Evolutionary conservation across 768 basidiomycete genomes (phyloP).

Genomic region (Russula griseocarnosa): DNA sequence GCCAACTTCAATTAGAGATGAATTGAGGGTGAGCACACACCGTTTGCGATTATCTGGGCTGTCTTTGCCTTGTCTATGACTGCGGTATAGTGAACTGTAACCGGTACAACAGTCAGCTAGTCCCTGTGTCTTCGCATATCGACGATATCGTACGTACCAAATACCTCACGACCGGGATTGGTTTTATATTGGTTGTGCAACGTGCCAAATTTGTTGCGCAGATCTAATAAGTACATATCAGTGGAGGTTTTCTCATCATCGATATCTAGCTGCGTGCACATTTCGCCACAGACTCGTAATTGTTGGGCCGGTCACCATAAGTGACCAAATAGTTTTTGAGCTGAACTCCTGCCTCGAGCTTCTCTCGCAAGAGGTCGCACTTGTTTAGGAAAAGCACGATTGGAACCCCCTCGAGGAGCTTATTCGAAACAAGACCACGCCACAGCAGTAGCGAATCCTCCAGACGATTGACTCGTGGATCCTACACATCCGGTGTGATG

Average conservation of each 20-base stretch:
- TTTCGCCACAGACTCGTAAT: conserved; percentile 69
- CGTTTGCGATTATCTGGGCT: conserved; percentile 65
- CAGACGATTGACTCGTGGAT: conserved; percentile 66
- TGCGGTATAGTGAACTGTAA: conserved; percentile 68
- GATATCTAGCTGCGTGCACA: conserved; percentile 43
- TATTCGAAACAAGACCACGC: conserved; percentile 69
- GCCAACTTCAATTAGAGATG: not conserved
- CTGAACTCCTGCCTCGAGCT: conserved; percentile 71
- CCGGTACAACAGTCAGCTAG: conserved; percentile 9
- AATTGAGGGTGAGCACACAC: conserved; percentile 39
- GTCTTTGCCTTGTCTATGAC: conserved; percentile 79
- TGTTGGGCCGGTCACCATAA: conserved; percentile 74
- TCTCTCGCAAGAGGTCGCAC: conserved; percentile 71
- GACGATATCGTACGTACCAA: conserved; percentile 55
- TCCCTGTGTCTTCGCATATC: not conserved
- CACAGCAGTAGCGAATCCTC: conserved; percentile 77
- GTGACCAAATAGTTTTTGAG: conserved; percentile 63
- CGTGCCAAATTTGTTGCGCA: conserved; percentile 66
- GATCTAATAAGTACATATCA: conserved; percentile 44
- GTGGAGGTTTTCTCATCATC: not conserved
- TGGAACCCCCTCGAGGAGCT: conserved; percentile 66
- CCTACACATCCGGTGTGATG: conserved; percentile 41
- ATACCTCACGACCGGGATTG: conserved; percentile 68
- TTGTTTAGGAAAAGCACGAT: conserved; percentile 83
- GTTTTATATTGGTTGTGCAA: conserved; percentile 65